Evolutionary conservation across 495 filamentous ascomycete genomes (phyloP), one percentile per base, ranked within the genome.

Genomic region (Penicillium crystallinum): DNA sequence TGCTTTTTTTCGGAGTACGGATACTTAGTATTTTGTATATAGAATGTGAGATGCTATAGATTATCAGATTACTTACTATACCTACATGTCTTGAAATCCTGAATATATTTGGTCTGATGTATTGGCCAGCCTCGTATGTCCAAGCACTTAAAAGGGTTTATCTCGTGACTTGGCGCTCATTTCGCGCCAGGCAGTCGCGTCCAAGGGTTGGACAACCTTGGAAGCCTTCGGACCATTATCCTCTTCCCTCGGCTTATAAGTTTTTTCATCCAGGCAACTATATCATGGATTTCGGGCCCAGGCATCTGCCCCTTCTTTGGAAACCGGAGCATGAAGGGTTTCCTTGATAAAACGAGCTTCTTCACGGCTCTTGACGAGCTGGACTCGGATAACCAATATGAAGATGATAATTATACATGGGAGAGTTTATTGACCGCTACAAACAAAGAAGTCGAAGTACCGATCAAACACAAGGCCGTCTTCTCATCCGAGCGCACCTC

Each of bases 351-450:
- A 76, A 74, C 54, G 55, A 61, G 53, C 23, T 78, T 80, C 52
- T 82, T 82, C 54, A 51, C 59, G 15, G 64, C 67, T 9, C 67
- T 82, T 6, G 74, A 77, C 27, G 53, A 61, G 15, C 61, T 84
- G 25, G 76, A 78, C 57, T 56, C 61, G 6, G 74, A 80, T 41
- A 64, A 72, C 15, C 45, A 57, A 10, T 49, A 55, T 22, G 46
- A 56, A 18, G 56, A 59, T 4, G 40, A 62, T 4, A 46, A 59
- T 36, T 3, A 36, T 1, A 51, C 46, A 0, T 46, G 64, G 14
- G 46, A 44, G 25, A 22, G 15, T 25, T 18, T 61, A 2, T 35
- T 66, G 19, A 21, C 37, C 18, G 45, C 40, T 4, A 52, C 34
- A 30, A 15, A 46, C 17, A 22, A 35, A 40, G 27, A 18, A 25